Base-by-base conservation (phyloP, 805 yeast species). In the Nakazawaea pomicola region DNA sequence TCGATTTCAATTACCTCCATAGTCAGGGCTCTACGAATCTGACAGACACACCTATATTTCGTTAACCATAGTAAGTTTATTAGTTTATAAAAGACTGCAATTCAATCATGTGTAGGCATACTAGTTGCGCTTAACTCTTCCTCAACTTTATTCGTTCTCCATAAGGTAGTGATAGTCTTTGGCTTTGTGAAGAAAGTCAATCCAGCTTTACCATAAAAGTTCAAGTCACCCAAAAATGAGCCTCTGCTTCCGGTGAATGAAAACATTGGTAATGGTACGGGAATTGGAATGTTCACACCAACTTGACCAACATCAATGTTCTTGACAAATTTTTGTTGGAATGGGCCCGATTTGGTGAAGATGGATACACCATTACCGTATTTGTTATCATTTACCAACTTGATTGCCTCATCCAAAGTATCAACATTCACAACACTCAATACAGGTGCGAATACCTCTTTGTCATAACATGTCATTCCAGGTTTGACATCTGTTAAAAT, bases 191-290 rank as follows among this genome's bases (percentile, higher is more conserved):
- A 68, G 64, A 82, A 82, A 41, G 78, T 68, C 36, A 83, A 57
- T 23, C 90, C 89, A n/a, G 83, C 72, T 65, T 80, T 78, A 45
- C 90, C 90, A 61, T 82, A 82, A 60, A 82, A 82, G 67, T 83
- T 83, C 69, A 83, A 72, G 56, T 83, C 89, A 27, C 90, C 90
- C 49, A 81, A 68, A 74, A 83, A 81, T 6, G 86, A 79, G 29
- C 78, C 83, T 64, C 80, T 80, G 60, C 76, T 76, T 20, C 90
- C 90, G 10, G 90, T 83, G 66, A 82, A 82, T 3, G 86, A 78
- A 61, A 82, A 82, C 85, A 83, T 79, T 45, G 90, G 89, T 58
- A 83, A 65, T 37, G 90, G 90, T 15, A 82, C 90, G 4, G 90
- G 90, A 46, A 82, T 83, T 12, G 90, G 89, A 28, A 82, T 87